phyloP scores from a whole-genome alignment of 305 asterid species.

The Fraxinus sp. region DNA sequence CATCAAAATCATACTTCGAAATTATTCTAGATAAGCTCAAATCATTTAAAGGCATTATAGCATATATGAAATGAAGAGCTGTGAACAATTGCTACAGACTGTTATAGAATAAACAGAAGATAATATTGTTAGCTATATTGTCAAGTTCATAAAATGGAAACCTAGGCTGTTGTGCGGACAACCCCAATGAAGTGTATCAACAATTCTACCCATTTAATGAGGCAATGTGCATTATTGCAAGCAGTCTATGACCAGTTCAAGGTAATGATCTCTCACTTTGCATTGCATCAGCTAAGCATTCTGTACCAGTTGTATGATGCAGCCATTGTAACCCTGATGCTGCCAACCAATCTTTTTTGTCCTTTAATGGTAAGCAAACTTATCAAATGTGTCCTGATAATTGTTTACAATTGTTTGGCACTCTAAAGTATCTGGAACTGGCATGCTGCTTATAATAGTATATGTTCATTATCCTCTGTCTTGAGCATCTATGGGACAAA shows the following conservation, averaged over 20 bases:
- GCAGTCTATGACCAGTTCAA: not conserved
- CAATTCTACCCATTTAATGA: not conserved
- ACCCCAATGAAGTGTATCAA: not conserved
- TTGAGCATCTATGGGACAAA: constrained; percentile 2
- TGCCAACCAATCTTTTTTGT: not conserved
- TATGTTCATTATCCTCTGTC: constrained; percentile 2
- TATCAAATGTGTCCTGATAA: not conserved
- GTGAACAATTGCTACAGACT: not conserved
- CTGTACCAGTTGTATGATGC: not conserved
- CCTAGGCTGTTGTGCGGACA: not conserved
- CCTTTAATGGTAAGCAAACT: not conserved
- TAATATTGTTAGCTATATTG: not conserved
- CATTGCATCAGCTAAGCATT: not conserved
- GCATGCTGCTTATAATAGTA: constrained; percentile 5
- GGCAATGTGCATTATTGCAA: not conserved
- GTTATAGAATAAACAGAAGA: not conserved
- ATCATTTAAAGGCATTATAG: not conserved
- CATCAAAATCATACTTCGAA: not conserved
- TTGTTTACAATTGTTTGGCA: not conserved
- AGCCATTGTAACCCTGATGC: not conserved
- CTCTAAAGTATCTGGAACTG: constrained; percentile 1
- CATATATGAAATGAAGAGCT: not conserved
- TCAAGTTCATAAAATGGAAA: not conserved
- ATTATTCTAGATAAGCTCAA: not conserved
- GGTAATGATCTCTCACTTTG: not conserved